Base-by-base conservation (phyloP, 2,329 filamentous ascomycete genomes). In the Hypoxylon sp. region DNA sequence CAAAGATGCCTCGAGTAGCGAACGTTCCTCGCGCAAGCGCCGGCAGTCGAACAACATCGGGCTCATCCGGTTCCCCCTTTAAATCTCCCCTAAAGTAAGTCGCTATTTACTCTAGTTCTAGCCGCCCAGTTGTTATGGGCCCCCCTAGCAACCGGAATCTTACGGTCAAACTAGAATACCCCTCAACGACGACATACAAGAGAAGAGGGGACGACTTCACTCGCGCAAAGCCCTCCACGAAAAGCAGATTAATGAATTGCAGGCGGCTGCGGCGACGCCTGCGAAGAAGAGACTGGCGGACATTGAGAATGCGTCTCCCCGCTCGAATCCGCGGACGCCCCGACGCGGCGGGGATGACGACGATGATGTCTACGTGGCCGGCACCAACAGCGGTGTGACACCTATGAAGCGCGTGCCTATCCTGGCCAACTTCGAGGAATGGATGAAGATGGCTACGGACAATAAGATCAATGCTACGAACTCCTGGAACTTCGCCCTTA, bases 371-470 rank as follows among this genome's bases (percentile, higher is more conserved):
- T 85, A 89, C 74, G 90, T 92, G 47, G 88, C 88, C 63, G 91
- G 92, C 30, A 88, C 85, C 70, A 92, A 91, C 30, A 88, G 85
- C 68, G 92, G 91, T 37, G 91, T 97, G 57, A 97, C 96, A 64
- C 96, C 95, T 57, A 95, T 97, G 91, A 97, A 97, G 85, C 91
- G 94, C 66, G 93, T 97, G 27, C 96, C 96, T 0, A 91, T 99
- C 73, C 84, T 99, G 58, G 96, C 96, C 75, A 99, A 99, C 80
- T 99, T 98, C 74, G 96, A 99, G 79, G 96, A 99, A 78, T 98
- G 95, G 96, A 98, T 99, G 94, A 99, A 98, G 85, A 97, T 99
- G 94, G 96, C 96, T 1, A 98, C 96, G 14, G 96, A 99, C 82
- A 99, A 99, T 82, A 96, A 96, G 81, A 99, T 99, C 84, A 99